phyloP scores from a whole-genome alignment of 2,329 filamentous ascomycete species.

The Microascus cirrosus region DNA sequence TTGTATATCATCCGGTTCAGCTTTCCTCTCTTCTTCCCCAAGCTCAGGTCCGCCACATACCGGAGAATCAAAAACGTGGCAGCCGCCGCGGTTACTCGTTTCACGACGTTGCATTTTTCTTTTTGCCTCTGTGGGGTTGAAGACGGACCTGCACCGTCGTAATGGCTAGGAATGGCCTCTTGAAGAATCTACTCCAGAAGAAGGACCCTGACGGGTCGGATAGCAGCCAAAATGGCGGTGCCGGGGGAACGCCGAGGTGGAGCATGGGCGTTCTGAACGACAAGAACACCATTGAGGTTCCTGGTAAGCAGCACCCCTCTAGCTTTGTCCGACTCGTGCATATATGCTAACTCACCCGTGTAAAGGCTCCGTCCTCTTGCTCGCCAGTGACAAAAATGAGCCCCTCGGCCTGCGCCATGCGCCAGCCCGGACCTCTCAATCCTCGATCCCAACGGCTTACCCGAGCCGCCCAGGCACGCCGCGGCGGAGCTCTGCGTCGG shows the following conservation, averaged over 20 bases:
- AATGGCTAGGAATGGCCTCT: not conserved
- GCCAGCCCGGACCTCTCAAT: slow-evolving; percentile 45
- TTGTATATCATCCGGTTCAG: not conserved
- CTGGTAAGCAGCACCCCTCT: slow-evolving; percentile 43
- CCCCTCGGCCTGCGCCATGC: slow-evolving; percentile 47
- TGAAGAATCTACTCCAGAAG: not conserved
- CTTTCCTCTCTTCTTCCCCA: not conserved
- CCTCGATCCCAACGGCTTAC: slow-evolving; percentile 39
- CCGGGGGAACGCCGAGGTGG: slow-evolving; percentile 30
- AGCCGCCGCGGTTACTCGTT: not conserved
- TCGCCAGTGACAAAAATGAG: slow-evolving; percentile 44
- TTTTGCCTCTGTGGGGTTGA: not conserved
- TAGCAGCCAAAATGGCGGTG: not conserved
- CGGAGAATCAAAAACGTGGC: not conserved
- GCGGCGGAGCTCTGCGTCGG: slow-evolving; percentile 7
- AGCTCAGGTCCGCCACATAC: not conserved
- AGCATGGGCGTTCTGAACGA: slow-evolving; percentile 78
- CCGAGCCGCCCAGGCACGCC: slow-evolving; percentile 20
- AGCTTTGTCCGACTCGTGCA: not conserved
- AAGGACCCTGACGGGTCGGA: not conserved
- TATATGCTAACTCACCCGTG: not conserved
- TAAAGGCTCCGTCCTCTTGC: slow-evolving; percentile 46
- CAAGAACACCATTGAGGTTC: slow-evolving; percentile 71
- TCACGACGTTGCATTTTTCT: not conserved
- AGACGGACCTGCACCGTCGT: not conserved